These are phyloP conservation scores for Leptomonas pyrrhocoris DNA, from an alignment of 208 protist genomes.

Conservation along the genomic window DNA sequence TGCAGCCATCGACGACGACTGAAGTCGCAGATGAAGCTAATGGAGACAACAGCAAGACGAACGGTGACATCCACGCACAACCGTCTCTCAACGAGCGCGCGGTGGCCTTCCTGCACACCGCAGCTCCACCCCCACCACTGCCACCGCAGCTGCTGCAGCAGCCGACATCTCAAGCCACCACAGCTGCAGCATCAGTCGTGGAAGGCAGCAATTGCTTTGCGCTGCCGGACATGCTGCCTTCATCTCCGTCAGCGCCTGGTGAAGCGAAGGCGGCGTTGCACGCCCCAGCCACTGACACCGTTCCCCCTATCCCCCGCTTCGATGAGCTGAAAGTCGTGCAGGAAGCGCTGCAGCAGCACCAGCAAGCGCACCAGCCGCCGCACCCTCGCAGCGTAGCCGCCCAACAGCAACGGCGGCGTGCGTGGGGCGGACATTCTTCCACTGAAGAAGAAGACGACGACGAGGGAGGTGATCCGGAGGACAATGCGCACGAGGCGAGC, in stretches of 20 bases:
- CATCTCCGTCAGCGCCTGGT: too few relatives aligned
- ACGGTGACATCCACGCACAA: too few relatives aligned
- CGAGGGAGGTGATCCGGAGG: too few relatives aligned
- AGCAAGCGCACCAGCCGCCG: slow-evolving; percentile 7
- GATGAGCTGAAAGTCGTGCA: slow-evolving; percentile 10
- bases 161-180: too few relatives aligned
- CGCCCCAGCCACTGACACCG: neutral
- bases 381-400: slow-evolving; percentile 29
- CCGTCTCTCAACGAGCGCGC: neutral
- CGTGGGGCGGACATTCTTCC: too few relatives aligned
- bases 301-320: slow-evolving; percentile 25
- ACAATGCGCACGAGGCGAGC: neutral
- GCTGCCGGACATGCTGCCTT: too few relatives aligned
- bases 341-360: slow-evolving; percentile 6
- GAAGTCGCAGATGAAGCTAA: too few relatives aligned
- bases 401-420: neutral
- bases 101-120: too few relatives aligned
- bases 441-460: too few relatives aligned
- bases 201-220: too few relatives aligned
- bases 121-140: neutral
- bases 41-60: too few relatives aligned
- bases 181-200: too few relatives aligned
- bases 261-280: neutral
- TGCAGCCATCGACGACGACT: neutral
- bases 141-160: neutral